A percentile compares a stretch with the other conserved stretches of the same genome.
phyloP scores from a whole-genome alignment of 2,329 filamentous ascomycete genomes.

The Leptographium galeiforme region DNA sequence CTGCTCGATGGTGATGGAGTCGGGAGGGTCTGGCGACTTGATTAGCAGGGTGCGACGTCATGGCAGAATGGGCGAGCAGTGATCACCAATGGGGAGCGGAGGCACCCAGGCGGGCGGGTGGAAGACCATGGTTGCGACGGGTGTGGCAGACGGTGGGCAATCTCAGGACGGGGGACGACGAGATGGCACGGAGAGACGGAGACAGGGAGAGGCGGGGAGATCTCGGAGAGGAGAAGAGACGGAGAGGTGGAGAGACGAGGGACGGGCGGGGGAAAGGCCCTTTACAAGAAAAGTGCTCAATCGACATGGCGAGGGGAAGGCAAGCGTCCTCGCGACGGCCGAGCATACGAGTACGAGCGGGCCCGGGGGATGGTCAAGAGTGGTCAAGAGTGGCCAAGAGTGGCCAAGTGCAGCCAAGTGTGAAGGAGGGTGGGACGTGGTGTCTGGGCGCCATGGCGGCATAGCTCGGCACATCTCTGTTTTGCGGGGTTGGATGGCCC shows the following conservation, averaged over 20 bases:
- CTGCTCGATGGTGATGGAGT: constrained; percentile 59
- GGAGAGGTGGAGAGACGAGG: background rate
- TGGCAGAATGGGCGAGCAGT: background rate
- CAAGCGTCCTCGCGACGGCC: no score
- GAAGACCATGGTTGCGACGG: constrained; percentile 35
- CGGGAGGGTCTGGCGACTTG: constrained; percentile 43
- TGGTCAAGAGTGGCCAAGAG: no score
- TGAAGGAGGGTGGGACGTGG: no score
- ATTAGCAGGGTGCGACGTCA: background rate
- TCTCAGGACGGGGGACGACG: background rate
- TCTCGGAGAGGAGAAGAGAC: no score
- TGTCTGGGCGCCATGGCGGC: no score
- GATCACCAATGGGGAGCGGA: constrained; percentile 39
- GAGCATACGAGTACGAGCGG: no score
- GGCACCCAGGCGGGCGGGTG: constrained; percentile 48
- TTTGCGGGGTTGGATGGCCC: no score
- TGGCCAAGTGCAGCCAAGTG: no score
- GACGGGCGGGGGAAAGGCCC: background rate
- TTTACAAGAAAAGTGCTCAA: background rate
- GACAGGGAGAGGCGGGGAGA: background rate
- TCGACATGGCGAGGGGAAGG: no score
- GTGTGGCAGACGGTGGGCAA: background rate
- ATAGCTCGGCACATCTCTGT: no score
- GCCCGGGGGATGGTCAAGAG: no score
- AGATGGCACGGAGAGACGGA: no score